A percentile compares a stretch with the other conserved stretches of the same genome.
Evolutionary conservation across 2,329 filamentous ascomycete species (phyloP).

Genomic region (Monosporascus sp.): DNA sequence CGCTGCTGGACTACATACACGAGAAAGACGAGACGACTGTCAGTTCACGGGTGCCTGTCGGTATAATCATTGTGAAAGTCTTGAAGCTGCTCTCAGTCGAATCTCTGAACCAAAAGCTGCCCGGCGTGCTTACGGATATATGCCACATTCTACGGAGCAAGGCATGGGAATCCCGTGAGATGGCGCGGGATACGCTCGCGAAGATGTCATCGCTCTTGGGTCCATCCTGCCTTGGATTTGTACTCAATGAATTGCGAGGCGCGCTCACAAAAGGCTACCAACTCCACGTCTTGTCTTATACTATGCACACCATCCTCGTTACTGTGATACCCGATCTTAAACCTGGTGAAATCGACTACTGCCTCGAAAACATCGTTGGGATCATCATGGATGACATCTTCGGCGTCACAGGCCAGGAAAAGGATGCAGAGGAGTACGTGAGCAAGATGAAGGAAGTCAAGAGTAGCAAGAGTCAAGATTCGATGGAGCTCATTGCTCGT

Average conservation of each 20-base stretch:
- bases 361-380: slow-evolving; percentile 67
- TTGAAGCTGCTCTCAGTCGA: slow-evolving; percentile 71
- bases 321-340: slow-evolving; percentile 65
- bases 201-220: slow-evolving; percentile 80
- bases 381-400: slow-evolving; percentile 98
- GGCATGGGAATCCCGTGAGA: slow-evolving; percentile 81
- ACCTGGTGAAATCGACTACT: slow-evolving; percentile 86
- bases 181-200: slow-evolving; percentile 80
- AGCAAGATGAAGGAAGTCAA: slow-evolving; percentile 97
- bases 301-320: slow-evolving; percentile 85
- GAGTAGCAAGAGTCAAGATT: slow-evolving; percentile 96
- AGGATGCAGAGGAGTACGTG: slow-evolving; percentile 92
- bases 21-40: slow-evolving; percentile 94
- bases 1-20: slow-evolving; percentile 78
- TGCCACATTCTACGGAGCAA: slow-evolving; percentile 89
- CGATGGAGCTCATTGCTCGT: slow-evolving; percentile 86
- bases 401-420: slow-evolving; percentile 85
- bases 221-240: slow-evolving; percentile 78
- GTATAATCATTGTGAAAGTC: slow-evolving; percentile 82
- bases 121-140: slow-evolving; percentile 82
- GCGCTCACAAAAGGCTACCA: slow-evolving; percentile 85
- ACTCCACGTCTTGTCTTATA: slow-evolving; percentile 90
- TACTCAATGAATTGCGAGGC: slow-evolving; percentile 83
- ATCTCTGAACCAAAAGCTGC: slow-evolving; percentile 68
- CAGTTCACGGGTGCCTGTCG: slow-evolving; percentile 85